A percentile compares a stretch with the other conserved stretches of the same genome.
Conservation (phyloP, 768 basidiomycete species). For the Chiua virens region DNA sequence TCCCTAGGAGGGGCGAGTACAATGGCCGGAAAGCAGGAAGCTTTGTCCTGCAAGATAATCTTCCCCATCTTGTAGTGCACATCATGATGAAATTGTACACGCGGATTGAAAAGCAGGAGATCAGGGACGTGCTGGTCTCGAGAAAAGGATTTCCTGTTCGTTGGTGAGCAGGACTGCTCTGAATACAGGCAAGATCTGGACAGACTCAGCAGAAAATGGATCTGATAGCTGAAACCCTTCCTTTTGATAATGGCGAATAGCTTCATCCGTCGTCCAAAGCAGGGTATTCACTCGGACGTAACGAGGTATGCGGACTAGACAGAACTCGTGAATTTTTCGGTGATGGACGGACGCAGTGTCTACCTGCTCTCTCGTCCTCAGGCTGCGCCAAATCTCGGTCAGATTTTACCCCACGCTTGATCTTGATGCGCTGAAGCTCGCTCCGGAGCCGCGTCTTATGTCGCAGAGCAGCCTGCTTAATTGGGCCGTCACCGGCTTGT, state of each 20-base stretch:
- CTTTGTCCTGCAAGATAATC: conserved; percentile 95
- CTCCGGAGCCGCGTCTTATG: conserved; percentile 88
- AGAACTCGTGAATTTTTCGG: neutral
- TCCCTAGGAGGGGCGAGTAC: conserved; percentile 74
- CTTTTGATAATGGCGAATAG: conserved; percentile 53
- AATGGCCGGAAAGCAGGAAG: conserved; percentile 92
- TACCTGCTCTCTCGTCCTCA: conserved; percentile 66
- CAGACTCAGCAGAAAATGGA: conserved; percentile 54
- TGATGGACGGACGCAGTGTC: conserved; percentile 10
- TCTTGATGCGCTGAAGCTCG: conserved; percentile 83
- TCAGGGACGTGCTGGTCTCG: conserved; percentile 81
- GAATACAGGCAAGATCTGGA: neutral
- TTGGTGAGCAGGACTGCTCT: neutral
- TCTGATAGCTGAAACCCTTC: conserved; percentile 55
- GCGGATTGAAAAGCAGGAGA: conserved; percentile 75
- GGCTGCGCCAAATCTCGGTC: conserved; percentile 63
- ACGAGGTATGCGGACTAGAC: conserved; percentile 68
- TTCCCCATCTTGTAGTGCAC: conserved; percentile 73
- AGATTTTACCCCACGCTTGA: conserved; percentile 67
- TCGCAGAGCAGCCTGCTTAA: conserved; percentile 83
- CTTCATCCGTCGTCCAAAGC: conserved; percentile 65
- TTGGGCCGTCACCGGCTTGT: conserved; percentile 85
- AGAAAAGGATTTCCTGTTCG: conserved; percentile 57
- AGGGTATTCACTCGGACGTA: conserved; percentile 84
- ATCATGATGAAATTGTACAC: conserved; percentile 65